phyloP scores from a whole-genome alignment of 1,284 basidiomycete genomes.

The Wolfiporia cocos region DNA sequence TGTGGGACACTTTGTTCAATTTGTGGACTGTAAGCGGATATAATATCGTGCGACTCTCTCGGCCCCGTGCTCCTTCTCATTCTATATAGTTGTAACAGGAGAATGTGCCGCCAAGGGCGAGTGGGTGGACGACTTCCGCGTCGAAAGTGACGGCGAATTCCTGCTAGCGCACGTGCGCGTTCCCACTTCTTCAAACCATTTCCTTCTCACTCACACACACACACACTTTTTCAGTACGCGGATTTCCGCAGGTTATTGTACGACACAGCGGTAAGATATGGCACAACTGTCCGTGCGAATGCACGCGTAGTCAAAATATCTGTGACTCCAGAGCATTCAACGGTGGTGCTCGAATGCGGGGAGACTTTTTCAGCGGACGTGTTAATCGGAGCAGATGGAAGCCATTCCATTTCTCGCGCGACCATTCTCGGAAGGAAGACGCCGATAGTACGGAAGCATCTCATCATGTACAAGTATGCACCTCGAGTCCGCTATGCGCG shows the following conservation, averaged over 20 bases:
- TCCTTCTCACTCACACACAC: background rate
- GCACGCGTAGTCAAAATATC: slow-evolving; percentile 12
- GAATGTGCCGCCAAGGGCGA: background rate
- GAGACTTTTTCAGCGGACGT: slow-evolving; percentile 24
- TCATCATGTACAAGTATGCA: slow-evolving; percentile 21
- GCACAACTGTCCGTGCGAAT: slow-evolving; percentile 16
- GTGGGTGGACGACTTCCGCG: slow-evolving; percentile 2
- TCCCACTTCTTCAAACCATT: background rate
- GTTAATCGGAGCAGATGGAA: slow-evolving; percentile 27
- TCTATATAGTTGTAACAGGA: background rate
- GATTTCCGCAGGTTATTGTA: slow-evolving; percentile 20
- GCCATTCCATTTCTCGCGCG: slow-evolving; percentile 15
- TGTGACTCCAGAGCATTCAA: slow-evolving; percentile 11
- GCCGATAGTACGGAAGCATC: slow-evolving; percentile 14
- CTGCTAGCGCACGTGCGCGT: slow-evolving; percentile 3
- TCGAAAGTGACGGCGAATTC: slow-evolving; percentile 3
- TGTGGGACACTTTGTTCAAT: slow-evolving; percentile 12
- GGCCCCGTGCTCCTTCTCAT: too few relatives aligned
- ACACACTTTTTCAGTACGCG: slow-evolving; percentile 15
- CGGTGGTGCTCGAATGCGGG: slow-evolving; percentile 21
- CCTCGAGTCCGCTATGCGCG: too few relatives aligned
- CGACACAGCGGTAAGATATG: slow-evolving; percentile 17
- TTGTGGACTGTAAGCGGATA: slow-evolving; percentile 12
- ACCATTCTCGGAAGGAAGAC: slow-evolving; percentile 15
- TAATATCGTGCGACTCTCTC: too few relatives aligned